These are phyloP conservation scores for Suillus variegatus DNA, from an alignment of 768 basidiomycete species.

Conservation along the genomic window DNA sequence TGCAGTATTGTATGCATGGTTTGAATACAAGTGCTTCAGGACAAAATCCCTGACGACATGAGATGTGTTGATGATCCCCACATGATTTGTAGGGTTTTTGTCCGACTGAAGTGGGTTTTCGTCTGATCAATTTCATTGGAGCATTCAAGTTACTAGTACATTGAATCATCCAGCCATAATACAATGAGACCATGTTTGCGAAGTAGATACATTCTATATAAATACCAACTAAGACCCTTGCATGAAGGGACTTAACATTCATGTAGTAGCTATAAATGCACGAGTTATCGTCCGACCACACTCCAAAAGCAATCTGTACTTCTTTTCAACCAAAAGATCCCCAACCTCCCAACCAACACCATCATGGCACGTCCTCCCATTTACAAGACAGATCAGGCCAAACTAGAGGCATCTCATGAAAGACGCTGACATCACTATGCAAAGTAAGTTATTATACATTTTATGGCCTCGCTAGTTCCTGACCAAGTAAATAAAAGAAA, in stretches of 20 bases:
- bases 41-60: no score
- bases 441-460: no score
- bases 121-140: no score
- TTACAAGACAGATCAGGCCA: neutral
- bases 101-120: neutral
- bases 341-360: neutral
- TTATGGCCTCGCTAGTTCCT: neutral
- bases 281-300: neutral
- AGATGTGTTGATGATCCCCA: no score
- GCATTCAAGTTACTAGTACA: neutral
- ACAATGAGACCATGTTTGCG: neutral
- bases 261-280: neutral
- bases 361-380: neutral
- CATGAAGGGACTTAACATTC: neutral
- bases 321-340: neutral
- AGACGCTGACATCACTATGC: neutral
- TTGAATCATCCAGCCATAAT: neutral
- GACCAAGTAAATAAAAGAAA: neutral
- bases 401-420: neutral
- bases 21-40: no score
- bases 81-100: neutral
- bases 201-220: neutral
- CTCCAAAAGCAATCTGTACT: neutral
- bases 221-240: neutral
- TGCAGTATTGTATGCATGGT: no score